A percentile compares a stretch with the other conserved stretches of the same genome.
Evolutionary conservation across 2,329 filamentous ascomycete species (phyloP).

Genomic region (Phialophora macrospora): DNA sequence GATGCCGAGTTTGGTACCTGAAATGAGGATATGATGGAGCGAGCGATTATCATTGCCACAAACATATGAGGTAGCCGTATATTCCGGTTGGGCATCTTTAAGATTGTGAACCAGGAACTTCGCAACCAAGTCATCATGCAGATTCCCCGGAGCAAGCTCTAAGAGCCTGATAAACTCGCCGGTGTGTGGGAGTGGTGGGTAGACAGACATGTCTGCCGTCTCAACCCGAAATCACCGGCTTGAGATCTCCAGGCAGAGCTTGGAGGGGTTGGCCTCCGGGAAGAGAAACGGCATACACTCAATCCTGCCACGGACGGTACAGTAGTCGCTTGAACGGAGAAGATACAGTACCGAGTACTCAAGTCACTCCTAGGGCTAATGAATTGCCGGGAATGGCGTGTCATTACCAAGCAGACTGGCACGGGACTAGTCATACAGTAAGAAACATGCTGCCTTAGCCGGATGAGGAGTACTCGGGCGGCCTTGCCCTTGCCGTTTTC

Average conservation of each 20-base stretch:
- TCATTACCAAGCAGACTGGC: too few relatives aligned
- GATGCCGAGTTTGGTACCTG: slow-evolving; percentile 19
- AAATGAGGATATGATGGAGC: slow-evolving; percentile 10
- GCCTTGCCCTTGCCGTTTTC: background rate
- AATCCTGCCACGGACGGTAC: too few relatives aligned
- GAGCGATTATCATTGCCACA: slow-evolving; percentile 23
- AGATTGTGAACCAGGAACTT: slow-evolving; percentile 24
- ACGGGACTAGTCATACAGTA: too few relatives aligned
- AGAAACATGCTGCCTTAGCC: background rate
- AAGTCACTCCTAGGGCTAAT: too few relatives aligned
- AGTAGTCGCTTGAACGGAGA: too few relatives aligned
- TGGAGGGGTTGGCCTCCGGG: too few relatives aligned
- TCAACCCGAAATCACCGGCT: too few relatives aligned
- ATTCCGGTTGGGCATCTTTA: slow-evolving; percentile 14
- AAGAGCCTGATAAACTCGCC: slow-evolving; percentile 25
- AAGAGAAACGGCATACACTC: too few relatives aligned
- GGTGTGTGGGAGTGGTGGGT: slow-evolving; percentile 15
- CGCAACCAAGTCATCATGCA: slow-evolving; percentile 6
- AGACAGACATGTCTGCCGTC: slow-evolving; percentile 10
- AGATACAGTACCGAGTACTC: too few relatives aligned
- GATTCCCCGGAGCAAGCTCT: slow-evolving; percentile 16
- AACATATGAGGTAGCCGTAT: slow-evolving; percentile 25
- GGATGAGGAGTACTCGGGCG: background rate
- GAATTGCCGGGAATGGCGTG: too few relatives aligned
- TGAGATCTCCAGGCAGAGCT: too few relatives aligned